Conservation (phyloP, 129 eudicot genomes). For the Gnaphalium uliginosum region DNA sequence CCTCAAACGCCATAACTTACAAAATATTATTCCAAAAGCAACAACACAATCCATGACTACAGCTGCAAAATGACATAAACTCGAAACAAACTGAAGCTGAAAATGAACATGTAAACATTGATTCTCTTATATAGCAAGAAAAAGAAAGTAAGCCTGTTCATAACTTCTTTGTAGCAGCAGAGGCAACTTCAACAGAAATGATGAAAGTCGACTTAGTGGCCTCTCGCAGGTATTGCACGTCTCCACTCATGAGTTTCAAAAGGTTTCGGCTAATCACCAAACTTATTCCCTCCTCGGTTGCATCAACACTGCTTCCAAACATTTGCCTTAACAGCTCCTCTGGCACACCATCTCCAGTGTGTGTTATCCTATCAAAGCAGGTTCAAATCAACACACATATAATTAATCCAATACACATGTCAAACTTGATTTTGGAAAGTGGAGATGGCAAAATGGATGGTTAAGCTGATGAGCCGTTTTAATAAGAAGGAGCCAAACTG, state of each 20-base stretch:
- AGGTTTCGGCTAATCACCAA: slow-evolving; percentile 74
- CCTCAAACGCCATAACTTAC: slow-evolving; percentile 14
- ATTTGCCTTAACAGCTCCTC: slow-evolving; percentile 70
- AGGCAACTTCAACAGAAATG: slow-evolving; percentile 75
- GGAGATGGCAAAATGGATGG: not conserved
- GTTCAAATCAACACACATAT: not conserved
- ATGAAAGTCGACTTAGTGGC: slow-evolving; percentile 80
- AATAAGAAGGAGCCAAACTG: not conserved
- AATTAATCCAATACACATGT: not conserved
- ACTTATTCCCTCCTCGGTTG: slow-evolving; percentile 83
- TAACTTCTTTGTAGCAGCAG: slow-evolving; percentile 39
- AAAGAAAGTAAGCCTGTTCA: slow-evolving; percentile 5
- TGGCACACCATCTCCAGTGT: slow-evolving; percentile 82
- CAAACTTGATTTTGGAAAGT: not conserved
- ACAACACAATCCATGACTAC: slow-evolving; percentile 27
- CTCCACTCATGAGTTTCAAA: slow-evolving; percentile 94
- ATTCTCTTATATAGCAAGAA: slow-evolving; percentile 4
- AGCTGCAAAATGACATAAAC: slow-evolving; percentile 3
- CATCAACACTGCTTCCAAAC: slow-evolving; percentile 66
- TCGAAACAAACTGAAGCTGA: slow-evolving; percentile 17
- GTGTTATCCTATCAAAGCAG: slow-evolving; percentile 61
- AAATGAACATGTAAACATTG: not conserved
- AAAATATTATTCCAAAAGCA: slow-evolving; percentile 27
- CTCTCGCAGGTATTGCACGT: slow-evolving; percentile 78
- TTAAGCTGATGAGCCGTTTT: not conserved